Evolutionary conservation across 106 monocot species (phyloP).

Genomic region (Dioscorea zingiberensis): DNA sequence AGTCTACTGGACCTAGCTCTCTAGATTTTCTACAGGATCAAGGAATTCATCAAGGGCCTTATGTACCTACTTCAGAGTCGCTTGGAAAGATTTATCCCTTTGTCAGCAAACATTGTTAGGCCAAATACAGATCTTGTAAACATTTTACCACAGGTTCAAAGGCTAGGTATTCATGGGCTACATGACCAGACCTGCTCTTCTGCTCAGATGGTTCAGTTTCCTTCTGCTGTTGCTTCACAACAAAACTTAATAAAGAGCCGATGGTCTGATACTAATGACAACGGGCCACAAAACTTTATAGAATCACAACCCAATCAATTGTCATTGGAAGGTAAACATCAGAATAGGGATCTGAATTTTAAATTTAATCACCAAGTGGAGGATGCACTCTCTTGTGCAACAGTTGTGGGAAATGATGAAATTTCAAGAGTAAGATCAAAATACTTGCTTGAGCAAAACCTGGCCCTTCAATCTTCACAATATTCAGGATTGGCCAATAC

Average conservation of each 20-base stretch:
- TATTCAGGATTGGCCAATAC: constrained; percentile 21
- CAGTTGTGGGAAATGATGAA: constrained; percentile 28
- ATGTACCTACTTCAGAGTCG: no score
- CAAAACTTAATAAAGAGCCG: constrained; percentile 16
- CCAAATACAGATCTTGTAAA: constrained; percentile 47
- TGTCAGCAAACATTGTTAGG: constrained; percentile 18
- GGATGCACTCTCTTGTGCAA: constrained; percentile 26
- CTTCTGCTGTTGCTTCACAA: constrained; percentile 23
- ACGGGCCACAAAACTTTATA: constrained; percentile 10
- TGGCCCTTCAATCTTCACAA: constrained; percentile 39
- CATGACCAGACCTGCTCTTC: constrained; percentile 28
- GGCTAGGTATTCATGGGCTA: constrained; percentile 33
- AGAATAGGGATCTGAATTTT: constrained; percentile 18
- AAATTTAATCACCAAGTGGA: constrained; percentile 17
- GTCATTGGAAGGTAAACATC: constrained; percentile 35
- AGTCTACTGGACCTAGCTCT: constrained; percentile 32
- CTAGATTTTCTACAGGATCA: constrained; percentile 45
- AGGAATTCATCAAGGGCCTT: background rate
- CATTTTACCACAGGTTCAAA: constrained; percentile 46
- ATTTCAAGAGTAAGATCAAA: constrained; percentile 25
- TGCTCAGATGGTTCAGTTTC: constrained; percentile 23
- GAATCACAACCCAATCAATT: constrained; percentile 48
- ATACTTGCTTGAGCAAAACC: constrained; percentile 40
- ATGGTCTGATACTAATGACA: constrained; percentile 19
- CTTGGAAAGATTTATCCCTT: background rate